Evolutionary conservation across 306 rosid genomes (phyloP).

Genomic region (Crataegus laevigata): DNA sequence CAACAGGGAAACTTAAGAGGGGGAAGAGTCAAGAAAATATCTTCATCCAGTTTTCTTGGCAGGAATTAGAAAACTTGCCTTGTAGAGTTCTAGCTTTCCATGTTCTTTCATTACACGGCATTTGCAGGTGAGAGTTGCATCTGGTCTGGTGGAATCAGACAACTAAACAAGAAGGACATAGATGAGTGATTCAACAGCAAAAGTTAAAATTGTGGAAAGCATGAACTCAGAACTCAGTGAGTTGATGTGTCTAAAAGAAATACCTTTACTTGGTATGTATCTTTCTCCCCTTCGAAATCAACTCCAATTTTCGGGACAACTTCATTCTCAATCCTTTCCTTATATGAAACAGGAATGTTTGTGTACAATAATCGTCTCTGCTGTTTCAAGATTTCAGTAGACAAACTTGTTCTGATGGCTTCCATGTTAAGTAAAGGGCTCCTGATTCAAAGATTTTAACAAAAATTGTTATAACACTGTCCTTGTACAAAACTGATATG

Average conservation of each 20-base stretch:
- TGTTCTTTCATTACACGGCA: constrained; percentile 26
- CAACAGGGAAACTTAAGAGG: neutral
- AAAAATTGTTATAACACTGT: neutral
- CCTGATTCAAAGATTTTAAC: constrained; percentile 9
- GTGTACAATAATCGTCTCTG: constrained; percentile 27
- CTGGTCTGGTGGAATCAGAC: constrained; percentile 21
- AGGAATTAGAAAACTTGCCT: constrained; percentile 22
- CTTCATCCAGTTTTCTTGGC: neutral
- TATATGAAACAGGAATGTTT: constrained; percentile 18
- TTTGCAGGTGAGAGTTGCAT: constrained; percentile 25
- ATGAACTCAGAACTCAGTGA: neutral
- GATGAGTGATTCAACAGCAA: neutral
- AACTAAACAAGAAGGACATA: constrained; percentile 14
- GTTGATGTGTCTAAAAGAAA: neutral
- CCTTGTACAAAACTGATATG: neutral
- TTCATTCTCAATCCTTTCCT: constrained; percentile 20
- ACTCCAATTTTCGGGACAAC: constrained; percentile 20
- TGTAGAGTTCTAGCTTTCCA: constrained; percentile 30
- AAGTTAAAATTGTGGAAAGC: neutral
- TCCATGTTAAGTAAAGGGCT: constrained; percentile 13
- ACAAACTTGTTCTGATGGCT: neutral
- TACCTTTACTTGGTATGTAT: constrained; percentile 38
- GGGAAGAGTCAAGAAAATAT: neutral
- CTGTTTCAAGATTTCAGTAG: constrained; percentile 11
- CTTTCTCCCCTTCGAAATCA: constrained; percentile 35